Conservation (phyloP, 208 protist species). For the Blastocrithidia nonstop region DNA sequence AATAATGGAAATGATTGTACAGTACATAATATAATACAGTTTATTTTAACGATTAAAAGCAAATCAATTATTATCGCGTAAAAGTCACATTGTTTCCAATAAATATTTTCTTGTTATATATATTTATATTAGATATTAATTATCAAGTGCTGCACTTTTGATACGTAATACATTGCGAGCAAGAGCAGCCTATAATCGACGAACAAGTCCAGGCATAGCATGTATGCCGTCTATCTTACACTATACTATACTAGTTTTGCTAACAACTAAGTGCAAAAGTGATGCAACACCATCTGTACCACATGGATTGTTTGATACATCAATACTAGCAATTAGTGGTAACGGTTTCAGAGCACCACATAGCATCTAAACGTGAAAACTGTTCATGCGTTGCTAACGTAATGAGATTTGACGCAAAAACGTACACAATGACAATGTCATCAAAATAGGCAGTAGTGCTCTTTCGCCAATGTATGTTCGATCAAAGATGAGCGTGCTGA, state of each 20-base stretch:
- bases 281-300: conserved; percentile 26
- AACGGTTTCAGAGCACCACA: conserved; percentile 12
- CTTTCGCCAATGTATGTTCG: conserved; percentile 18
- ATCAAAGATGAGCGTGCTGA: conserved; percentile 12
- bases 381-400: conserved; percentile 18
- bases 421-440: conserved; percentile 20
- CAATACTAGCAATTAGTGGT: conserved; percentile 11
- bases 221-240: conserved; percentile 18
- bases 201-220: conserved; percentile 11
- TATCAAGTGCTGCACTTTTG: not conserved
- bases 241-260: conserved; percentile 10
- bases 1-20: too few relatives aligned
- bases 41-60: too few relatives aligned
- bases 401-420: conserved; percentile 23
- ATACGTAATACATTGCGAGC: conserved; percentile 7
- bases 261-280: conserved; percentile 17
- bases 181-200: conserved; percentile 17
- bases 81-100: too few relatives aligned
- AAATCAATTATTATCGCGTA: too few relatives aligned
- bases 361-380: conserved; percentile 18
- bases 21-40: too few relatives aligned
- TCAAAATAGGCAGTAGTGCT: conserved; percentile 17
- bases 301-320: conserved; percentile 50
- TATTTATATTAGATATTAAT: not conserved
- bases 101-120: conserved; percentile 3